A percentile compares a stretch with the other conserved stretches of the same genome.
Conservation (phyloP, 2,329 filamentous ascomycete species). For the Penicillium olsonii region DNA sequence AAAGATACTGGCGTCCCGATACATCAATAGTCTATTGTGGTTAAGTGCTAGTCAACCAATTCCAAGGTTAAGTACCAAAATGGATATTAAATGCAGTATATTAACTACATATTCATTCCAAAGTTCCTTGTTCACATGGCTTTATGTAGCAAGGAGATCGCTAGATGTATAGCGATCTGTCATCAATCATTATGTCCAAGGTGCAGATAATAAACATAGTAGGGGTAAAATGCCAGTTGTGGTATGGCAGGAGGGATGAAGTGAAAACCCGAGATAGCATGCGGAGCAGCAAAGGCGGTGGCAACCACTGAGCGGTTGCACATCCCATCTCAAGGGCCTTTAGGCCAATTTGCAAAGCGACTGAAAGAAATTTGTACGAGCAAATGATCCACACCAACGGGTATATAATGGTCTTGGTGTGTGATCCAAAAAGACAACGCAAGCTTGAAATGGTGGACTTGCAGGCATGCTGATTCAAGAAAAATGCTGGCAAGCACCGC, state of each 20-base stretch:
- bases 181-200: conserved; percentile 28
- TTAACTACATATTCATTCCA: neutral
- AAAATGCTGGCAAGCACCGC: conserved; percentile 13
- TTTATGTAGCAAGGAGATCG: conserved; percentile 3
- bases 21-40: neutral
- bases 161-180: conserved; percentile 11
- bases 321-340: conserved; percentile 1
- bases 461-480: neutral
- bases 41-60: neutral
- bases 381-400: conserved; percentile 6
- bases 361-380: neutral
- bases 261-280: conserved; percentile 9
- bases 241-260: conserved; percentile 20
- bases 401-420: conserved; percentile 14
- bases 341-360: conserved; percentile 2
- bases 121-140: conserved; percentile 1
- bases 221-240: conserved; percentile 15
- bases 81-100: neutral
- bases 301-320: neutral
- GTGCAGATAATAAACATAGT: conserved; percentile 17
- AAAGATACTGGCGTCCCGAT: no score
- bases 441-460: neutral
- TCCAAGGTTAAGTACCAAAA: neutral
- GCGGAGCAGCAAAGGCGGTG: conserved; percentile 10
- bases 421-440: conserved; percentile 1